Base-by-base conservation (phyloP, 2,329 filamentous ascomycete genomes). In the Westerdykella ornata region DNA sequence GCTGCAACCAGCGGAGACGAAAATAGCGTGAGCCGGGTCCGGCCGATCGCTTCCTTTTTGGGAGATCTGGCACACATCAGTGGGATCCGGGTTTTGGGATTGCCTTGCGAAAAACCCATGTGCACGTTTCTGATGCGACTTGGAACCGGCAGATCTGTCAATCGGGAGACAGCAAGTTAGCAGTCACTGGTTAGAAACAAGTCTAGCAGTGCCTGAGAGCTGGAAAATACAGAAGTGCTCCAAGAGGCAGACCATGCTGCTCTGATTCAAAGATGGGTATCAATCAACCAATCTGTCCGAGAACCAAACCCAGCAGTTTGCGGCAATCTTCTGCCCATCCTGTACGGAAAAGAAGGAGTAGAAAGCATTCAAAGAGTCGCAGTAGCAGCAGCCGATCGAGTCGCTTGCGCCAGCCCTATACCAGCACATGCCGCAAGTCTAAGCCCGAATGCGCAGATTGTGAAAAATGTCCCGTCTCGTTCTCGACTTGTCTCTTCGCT, bases 261-360 rank as follows among this genome's bases (percentile, higher is more conserved):
- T 51, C 60, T 60, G 62, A 63, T 58, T 56, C 52, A 52, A 60
- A 43, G 42, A 47, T 62, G 62, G 62, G 61, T 65, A 65, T 65
- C 57, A 62, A 58, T 61, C 22, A 26, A 26, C 22, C 22, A 26
- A 26, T 26, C 22, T 26, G 22, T 26, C 22, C 8, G 12, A 9
- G 22, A 26, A 26, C 22, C 22, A 26, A 26, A 26, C 22, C 22
- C 22, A 26, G 22, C 22, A 26, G 22, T 44, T 56, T 54, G 54
- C 56, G 57, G 52, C 55, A 45, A 48, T 54, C 48, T 49, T 39
- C 44, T 49, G 59, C 52, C 54, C 52, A 45, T 52, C 51, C 49
- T 59, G 52, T 48, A 49, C 43, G 39, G 8, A 41, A 46, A 45
- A 44, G 43, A 49, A 45, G 43, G 43, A 49, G 22, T 9, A 26